Conservation (phyloP, 768 basidiomycete species). For the Nidularia pulvinata region DNA sequence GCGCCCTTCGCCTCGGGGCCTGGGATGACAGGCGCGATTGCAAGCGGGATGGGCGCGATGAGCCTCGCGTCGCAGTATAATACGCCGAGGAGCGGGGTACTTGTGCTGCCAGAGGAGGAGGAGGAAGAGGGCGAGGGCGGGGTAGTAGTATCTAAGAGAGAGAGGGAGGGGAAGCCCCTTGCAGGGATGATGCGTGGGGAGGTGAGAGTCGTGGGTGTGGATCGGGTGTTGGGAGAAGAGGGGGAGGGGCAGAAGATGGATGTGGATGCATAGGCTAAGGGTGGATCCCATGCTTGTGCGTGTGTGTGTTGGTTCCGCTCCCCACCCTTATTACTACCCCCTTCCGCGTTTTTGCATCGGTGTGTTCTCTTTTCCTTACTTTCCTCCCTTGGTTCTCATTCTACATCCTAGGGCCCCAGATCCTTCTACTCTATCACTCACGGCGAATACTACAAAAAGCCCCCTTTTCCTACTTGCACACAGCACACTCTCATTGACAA, state of each 20-base stretch:
- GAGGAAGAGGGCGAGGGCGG: constrained; percentile 1
- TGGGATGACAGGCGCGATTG: constrained; percentile 5
- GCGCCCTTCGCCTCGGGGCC: constrained; percentile 10
- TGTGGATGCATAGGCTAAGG: constrained; percentile 5
- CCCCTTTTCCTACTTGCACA: too few relatives aligned
- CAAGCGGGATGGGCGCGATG: constrained; percentile 24
- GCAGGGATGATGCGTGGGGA: not conserved
- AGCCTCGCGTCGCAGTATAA: constrained; percentile 20
- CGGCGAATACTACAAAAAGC: too few relatives aligned
- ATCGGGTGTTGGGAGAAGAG: constrained; percentile 1
- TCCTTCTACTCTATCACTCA: too few relatives aligned
- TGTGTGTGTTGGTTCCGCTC: too few relatives aligned
- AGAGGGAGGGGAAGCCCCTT: not conserved
- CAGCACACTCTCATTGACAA: too few relatives aligned
- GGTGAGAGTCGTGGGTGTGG: constrained; percentile 2
- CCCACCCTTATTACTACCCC: too few relatives aligned
- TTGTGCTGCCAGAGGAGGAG: constrained; percentile 16
- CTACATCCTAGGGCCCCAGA: too few relatives aligned
- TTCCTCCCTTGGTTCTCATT: too few relatives aligned
- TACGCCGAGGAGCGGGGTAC: constrained; percentile 17
- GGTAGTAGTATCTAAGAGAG: not conserved
- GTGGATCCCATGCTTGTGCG: too few relatives aligned
- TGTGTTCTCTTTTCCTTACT: too few relatives aligned
- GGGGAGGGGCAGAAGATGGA: constrained; percentile 9
- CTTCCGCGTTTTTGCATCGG: too few relatives aligned